phyloP scores from a whole-genome alignment of 2,329 filamentous ascomycete genomes.

The Penicillium sp. region DNA sequence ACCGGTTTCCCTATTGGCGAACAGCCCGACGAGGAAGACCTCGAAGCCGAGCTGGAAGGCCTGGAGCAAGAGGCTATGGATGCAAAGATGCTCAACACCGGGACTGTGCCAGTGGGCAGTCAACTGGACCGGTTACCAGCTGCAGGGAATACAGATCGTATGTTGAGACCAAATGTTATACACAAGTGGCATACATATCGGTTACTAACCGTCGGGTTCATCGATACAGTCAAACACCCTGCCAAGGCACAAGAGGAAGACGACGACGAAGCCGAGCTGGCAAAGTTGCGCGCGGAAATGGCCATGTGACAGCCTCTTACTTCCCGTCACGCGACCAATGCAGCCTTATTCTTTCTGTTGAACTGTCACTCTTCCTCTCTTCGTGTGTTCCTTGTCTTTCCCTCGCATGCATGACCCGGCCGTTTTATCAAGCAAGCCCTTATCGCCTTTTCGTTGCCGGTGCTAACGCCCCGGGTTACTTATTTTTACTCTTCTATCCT shows the following conservation, averaged over 20 bases:
- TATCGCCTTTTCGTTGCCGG: slow-evolving; percentile 3
- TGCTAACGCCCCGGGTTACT: slow-evolving; percentile 11
- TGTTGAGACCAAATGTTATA: slow-evolving; percentile 42
- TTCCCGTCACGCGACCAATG: slow-evolving; percentile 5
- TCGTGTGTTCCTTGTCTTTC: slow-evolving; percentile 11
- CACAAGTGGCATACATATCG: neutral
- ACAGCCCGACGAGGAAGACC: slow-evolving; percentile 76
- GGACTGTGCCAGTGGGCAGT: slow-evolving; percentile 77
- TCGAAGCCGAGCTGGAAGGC: slow-evolving; percentile 80
- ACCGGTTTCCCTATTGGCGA: slow-evolving; percentile 67
- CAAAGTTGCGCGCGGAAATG: slow-evolving; percentile 95
- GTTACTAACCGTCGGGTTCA: slow-evolving; percentile 4
- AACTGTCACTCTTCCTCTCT: neutral
- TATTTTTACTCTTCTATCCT: slow-evolving; percentile 4
- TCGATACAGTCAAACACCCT: slow-evolving; percentile 46
- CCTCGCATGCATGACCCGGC: slow-evolving; percentile 21
- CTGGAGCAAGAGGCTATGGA: slow-evolving; percentile 92
- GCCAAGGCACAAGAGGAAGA: slow-evolving; percentile 66
- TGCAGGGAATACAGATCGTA: slow-evolving; percentile 72
- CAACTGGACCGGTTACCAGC: slow-evolving; percentile 74
- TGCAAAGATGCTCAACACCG: slow-evolving; percentile 88
- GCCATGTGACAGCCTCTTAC: slow-evolving; percentile 65
- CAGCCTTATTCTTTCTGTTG: slow-evolving; percentile 7
- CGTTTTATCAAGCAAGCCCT: slow-evolving; percentile 21
- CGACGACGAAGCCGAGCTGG: slow-evolving; percentile 92